These are phyloP conservation scores for Pyrus hybrid DNA, from an alignment of 331 rosid genomes.

Conservation along the genomic window DNA sequence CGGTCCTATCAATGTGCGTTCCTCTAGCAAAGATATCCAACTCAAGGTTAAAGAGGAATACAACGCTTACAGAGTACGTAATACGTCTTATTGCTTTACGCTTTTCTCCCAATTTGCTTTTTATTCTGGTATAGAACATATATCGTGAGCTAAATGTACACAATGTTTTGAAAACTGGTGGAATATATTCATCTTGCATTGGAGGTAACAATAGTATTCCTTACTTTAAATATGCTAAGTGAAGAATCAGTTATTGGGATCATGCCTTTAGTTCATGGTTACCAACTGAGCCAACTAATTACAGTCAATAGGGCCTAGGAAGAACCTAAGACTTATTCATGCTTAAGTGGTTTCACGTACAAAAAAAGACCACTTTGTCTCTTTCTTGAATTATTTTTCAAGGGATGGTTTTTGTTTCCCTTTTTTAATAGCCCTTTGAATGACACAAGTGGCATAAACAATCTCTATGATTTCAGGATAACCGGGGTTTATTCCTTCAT, in stretches of 20 bases:
- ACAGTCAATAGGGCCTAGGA: neutral
- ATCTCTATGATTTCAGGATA: neutral
- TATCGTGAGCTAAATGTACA: neutral
- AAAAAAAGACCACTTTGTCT: neutral
- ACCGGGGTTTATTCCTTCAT: neutral
- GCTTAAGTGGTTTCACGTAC: neutral
- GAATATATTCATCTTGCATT: neutral
- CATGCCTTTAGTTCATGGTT: neutral
- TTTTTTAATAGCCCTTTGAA: neutral
- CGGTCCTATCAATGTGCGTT: constrained; percentile 92
- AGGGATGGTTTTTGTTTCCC: neutral
- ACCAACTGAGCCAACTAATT: neutral
- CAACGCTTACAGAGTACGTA: constrained; percentile 77
- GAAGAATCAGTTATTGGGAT: neutral
- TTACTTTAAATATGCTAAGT: neutral
- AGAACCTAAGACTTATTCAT: neutral
- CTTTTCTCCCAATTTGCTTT: neutral
- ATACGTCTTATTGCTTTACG: neutral
- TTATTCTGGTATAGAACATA: neutral
- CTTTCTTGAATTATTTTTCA: neutral
- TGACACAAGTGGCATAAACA: neutral
- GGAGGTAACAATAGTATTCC: neutral
- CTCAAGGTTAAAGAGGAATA: constrained; percentile 96
- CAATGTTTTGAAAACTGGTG: neutral
- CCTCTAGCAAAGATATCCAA: constrained; percentile 78